Evolutionary conservation across 306 rosid species (phyloP), one percentile per base, ranked within the genome.

Genomic region (Astragalus glycyphyllos): DNA sequence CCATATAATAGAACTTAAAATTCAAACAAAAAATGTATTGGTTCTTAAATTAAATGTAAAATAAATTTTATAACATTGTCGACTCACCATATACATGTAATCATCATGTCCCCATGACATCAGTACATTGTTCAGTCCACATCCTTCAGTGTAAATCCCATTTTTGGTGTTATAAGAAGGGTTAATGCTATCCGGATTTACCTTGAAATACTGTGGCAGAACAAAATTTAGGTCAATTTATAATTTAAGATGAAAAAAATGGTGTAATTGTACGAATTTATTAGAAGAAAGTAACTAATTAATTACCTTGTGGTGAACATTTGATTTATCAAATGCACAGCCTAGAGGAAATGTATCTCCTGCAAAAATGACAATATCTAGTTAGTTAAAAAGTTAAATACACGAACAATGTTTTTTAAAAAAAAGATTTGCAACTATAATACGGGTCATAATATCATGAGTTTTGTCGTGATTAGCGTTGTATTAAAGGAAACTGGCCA

Each of bases 71-170:
- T 0, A 1, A 7, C 7, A 3, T 49, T 11, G 14, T 4, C 6
- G 6, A 67, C 78, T 48, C 16, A 84, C 87, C 83, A 77, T 3
- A 79, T 68, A 77, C 88, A 84, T 84, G 5, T 84, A 81, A 14
- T 77, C 88, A 55, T 84, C 88, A 61, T 84, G 88, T n/a, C 88
- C 88, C 83, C 83, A 84, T 41, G 88, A 70, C 83, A 81, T 74
- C 20, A 62, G 31, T 0, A 81, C 77, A 2, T 80, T 84, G 69
- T 80, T 58, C 8, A 84, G 66, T 45, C 88, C 88, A 77, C 83
- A 74, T 15, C 68, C 78, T 64, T 80, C 67, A 0, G 34, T 42
- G 71, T 84, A 84, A 45, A 80, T 16, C 42, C 88, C 88, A 59
- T 64, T 59, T 48, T 74, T 80, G 1, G 85, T 77, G 77, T 14